A percentile compares a stretch with the other conserved stretches of the same genome.
These are phyloP conservation scores for Crithidia thermophila DNA, from an alignment of 208 protist species.

Conservation along the genomic window DNA sequence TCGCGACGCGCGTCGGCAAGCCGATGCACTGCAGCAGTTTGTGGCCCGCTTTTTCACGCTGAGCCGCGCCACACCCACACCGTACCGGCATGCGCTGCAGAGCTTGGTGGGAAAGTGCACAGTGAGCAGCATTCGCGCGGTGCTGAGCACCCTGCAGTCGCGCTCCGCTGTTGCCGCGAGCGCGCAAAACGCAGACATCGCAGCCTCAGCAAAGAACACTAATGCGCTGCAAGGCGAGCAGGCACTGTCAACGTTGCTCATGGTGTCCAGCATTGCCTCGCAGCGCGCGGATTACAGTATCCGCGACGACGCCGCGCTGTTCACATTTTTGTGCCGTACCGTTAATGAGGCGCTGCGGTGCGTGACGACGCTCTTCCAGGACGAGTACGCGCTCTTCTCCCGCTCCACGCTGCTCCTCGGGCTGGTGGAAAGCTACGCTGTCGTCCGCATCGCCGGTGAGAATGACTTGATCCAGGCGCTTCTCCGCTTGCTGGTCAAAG, in stretches of 20 bases:
- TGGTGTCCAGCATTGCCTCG: slow-evolving; percentile 3
- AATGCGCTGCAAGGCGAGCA: not conserved
- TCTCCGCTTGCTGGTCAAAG: slow-evolving; percentile 12
- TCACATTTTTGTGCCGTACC: not conserved
- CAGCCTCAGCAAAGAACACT: too few relatives aligned
- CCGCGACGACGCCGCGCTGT: slow-evolving; percentile 2
- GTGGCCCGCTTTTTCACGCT: slow-evolving; percentile 29
- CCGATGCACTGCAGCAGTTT: slow-evolving; percentile 21
- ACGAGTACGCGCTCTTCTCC: not conserved
- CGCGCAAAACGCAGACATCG: too few relatives aligned
- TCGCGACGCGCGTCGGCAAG: slow-evolving; percentile 4
- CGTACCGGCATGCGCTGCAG: slow-evolving; percentile 23
- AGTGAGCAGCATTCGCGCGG: slow-evolving; percentile 3
- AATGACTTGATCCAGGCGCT: slow-evolving; percentile 1
- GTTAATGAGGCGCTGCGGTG: slow-evolving; percentile 4
- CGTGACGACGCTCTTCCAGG: slow-evolving; percentile 7
- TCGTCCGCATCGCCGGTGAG: not conserved
- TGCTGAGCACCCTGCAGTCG: slow-evolving; percentile 13
- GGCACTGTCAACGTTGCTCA: slow-evolving; percentile 14
- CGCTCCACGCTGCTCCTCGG: slow-evolving; percentile 11
- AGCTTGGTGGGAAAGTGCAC: slow-evolving; percentile 7
- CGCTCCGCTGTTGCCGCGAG: not conserved
- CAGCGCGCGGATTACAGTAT: slow-evolving; percentile 19
- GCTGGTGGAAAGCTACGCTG: slow-evolving; percentile 18
- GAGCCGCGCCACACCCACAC: slow-evolving; percentile 12